These are phyloP conservation scores for Exsudoporus floridanus DNA, from an alignment of 1,284 basidiomycete genomes.

Conservation along the genomic window DNA sequence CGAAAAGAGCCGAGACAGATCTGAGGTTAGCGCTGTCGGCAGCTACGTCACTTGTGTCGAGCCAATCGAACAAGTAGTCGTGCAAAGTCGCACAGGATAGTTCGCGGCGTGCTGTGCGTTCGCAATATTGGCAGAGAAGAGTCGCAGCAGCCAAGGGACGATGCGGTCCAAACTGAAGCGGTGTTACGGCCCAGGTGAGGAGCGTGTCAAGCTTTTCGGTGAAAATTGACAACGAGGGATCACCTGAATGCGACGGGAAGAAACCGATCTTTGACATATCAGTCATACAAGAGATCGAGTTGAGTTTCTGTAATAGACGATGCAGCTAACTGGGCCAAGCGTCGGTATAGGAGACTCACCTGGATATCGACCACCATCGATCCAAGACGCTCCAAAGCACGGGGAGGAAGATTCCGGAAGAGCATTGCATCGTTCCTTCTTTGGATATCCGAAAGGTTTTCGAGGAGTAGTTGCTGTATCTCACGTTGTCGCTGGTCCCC, in stretches of 20 bases:
- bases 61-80: constrained; percentile 81
- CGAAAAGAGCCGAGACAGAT: constrained; percentile 72
- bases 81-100: constrained; percentile 58
- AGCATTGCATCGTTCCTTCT: constrained; percentile 76
- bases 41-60: constrained; percentile 68
- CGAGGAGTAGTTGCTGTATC: constrained; percentile 46
- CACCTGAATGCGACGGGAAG: constrained; percentile 48
- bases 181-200: constrained; percentile 85
- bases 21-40: constrained; percentile 57
- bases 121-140: constrained; percentile 71
- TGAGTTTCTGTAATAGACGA: constrained; percentile 57
- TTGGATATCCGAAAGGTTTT: constrained; percentile 57
- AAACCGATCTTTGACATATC: constrained; percentile 63
- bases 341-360: constrained; percentile 36
- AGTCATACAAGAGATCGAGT: constrained; percentile 73
- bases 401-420: constrained; percentile 65
- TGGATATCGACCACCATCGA: constrained; percentile 76
- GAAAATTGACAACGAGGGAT: constrained; percentile 47
- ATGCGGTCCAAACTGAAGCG: constrained; percentile 82
- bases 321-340: neutral
- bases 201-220: constrained; percentile 76
- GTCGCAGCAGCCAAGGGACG: constrained; percentile 80
- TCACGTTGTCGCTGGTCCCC: constrained; percentile 40
- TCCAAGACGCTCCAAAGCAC: constrained; percentile 54
- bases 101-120: constrained; percentile 58